A percentile compares a stretch with the other conserved stretches of the same genome.
Conservation (phyloP, 305 asterid species). For the Striga hermonthica region DNA sequence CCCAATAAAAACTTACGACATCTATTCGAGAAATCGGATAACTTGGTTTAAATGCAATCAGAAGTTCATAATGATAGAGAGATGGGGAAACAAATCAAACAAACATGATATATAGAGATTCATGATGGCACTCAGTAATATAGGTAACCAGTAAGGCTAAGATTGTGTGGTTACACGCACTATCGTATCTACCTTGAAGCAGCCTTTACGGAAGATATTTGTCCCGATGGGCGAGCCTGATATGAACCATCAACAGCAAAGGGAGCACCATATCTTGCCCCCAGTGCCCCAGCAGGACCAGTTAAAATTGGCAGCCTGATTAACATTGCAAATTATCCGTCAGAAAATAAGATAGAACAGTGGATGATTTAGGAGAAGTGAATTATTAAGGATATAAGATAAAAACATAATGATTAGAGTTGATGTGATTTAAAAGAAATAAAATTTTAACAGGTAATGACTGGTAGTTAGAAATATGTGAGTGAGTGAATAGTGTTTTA, state of each 20-base stretch:
- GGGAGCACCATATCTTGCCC: constrained; percentile 64
- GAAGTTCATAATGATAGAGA: too few relatives aligned
- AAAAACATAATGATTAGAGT: too few relatives aligned
- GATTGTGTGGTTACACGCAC: not conserved
- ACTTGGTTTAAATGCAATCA: too few relatives aligned
- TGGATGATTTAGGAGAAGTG: too few relatives aligned
- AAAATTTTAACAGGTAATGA: too few relatives aligned
- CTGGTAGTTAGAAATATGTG: too few relatives aligned
- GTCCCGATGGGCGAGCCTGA: constrained; percentile 62
- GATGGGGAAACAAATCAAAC: not conserved
- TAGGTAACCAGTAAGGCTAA: not conserved
- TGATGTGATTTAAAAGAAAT: too few relatives aligned
- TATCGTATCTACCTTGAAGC: constrained; percentile 48
- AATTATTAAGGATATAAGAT: too few relatives aligned
- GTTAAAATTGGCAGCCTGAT: constrained; percentile 39
- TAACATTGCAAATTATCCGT: not conserved
- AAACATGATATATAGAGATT: not conserved
- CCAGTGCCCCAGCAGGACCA: constrained; percentile 57
- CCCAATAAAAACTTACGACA: too few relatives aligned
- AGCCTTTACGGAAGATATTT: constrained; percentile 47
- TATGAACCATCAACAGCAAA: constrained; percentile 69
- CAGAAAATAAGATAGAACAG: too few relatives aligned
- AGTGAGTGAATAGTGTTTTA: too few relatives aligned
- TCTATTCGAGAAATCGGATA: too few relatives aligned
- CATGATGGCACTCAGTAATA: constrained; percentile 1